phyloP scores from a whole-genome alignment of 768 basidiomycete species.

The Termitomyces eurrhizus region DNA sequence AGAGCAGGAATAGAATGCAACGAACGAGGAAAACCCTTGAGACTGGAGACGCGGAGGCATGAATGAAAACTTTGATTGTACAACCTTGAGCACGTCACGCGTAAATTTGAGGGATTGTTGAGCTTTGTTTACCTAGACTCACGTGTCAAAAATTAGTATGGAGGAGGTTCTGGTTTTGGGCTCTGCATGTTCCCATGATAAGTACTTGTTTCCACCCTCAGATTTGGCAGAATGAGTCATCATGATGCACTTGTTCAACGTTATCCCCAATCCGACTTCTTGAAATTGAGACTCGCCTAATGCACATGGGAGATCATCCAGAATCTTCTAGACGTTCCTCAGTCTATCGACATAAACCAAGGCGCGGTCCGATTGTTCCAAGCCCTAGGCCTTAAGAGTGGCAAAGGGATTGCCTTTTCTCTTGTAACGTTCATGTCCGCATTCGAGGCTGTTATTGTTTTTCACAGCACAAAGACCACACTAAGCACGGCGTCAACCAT shows the following conservation, averaged over 20 bases:
- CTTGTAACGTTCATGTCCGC: background rate
- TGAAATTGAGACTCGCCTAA: background rate
- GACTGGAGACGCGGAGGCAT: constrained; percentile 52
- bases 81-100: constrained; percentile 4
- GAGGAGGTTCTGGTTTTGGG: background rate
- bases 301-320: background rate
- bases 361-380: background rate
- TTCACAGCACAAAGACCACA: background rate
- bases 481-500: background rate
- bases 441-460: background rate
- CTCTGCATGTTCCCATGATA: background rate
- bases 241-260: background rate
- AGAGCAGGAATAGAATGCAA: constrained; percentile 56
- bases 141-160: constrained; percentile 1
- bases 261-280: background rate
- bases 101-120: constrained; percentile 36
- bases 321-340: background rate
- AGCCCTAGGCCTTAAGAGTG: background rate
- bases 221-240: background rate
- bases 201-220: background rate
- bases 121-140: constrained; percentile 20
- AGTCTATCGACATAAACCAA: background rate
- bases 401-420: background rate
- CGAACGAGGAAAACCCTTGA: constrained; percentile 49
- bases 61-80: constrained; percentile 28